phyloP scores from a whole-genome alignment of 2,329 filamentous ascomycete species.

The Celoporthe dispersa region DNA sequence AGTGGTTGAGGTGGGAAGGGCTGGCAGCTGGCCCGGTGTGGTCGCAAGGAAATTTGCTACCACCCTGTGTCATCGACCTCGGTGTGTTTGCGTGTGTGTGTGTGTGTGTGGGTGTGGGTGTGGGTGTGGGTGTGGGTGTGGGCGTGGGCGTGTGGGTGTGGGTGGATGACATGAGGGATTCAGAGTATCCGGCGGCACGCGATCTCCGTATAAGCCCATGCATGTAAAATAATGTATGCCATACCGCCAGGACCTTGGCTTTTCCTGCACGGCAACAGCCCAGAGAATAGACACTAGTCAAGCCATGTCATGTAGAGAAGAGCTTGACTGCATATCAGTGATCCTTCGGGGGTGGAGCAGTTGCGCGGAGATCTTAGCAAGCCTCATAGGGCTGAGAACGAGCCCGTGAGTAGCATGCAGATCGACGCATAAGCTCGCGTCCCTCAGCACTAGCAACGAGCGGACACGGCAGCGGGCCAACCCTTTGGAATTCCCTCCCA shows the following conservation, averaged over 20 bases:
- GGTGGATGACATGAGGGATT: constrained; percentile 18
- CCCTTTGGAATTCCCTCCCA: neutral
- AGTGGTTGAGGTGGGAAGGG: constrained; percentile 18
- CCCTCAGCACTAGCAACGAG: constrained; percentile 23
- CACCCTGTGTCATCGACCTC: constrained; percentile 20
- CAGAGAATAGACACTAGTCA: constrained; percentile 12
- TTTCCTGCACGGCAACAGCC: neutral
- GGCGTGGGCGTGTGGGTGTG: constrained; percentile 9
- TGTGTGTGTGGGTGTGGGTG: constrained; percentile 9
- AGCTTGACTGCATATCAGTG: neutral
- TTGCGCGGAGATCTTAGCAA: neutral
- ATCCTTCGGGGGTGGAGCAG: constrained; percentile 14
- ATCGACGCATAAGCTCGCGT: constrained; percentile 22
- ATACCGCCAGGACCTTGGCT: neutral
- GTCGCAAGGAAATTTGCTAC: constrained; percentile 23
- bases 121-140: neutral
- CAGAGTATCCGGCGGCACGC: constrained; percentile 1
- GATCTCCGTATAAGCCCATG: neutral
- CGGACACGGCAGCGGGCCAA: constrained; percentile 14
- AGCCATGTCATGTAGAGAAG: neutral
- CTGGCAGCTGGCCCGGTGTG: constrained; percentile 19
- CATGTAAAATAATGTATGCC: neutral
- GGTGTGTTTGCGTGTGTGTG: constrained; percentile 3
- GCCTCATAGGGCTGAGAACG: constrained; percentile 30
- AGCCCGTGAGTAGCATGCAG: constrained; percentile 20